A percentile compares a stretch with the other conserved stretches of the same genome.
Evolutionary conservation across 2,329 filamentous ascomycete genomes (phyloP).

Genomic region (Talaromyces pinophilus): DNA sequence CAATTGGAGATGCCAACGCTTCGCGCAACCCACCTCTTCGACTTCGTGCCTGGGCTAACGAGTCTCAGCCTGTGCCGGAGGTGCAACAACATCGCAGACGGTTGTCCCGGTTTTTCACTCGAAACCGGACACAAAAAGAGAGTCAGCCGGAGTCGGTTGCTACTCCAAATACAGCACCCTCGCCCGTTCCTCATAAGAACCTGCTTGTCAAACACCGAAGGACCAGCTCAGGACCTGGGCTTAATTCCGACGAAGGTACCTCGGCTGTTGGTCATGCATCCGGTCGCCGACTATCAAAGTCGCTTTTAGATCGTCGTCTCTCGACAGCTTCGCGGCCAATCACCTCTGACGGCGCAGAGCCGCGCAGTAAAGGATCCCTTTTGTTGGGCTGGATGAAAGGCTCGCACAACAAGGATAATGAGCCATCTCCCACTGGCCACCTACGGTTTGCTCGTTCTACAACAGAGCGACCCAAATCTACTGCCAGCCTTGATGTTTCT

Average conservation of each 20-base stretch:
- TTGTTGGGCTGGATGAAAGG: constrained; percentile 47
- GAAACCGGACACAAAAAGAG: constrained; percentile 25
- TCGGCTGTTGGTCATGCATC: constrained; percentile 2
- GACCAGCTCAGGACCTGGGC: constrained; percentile 20
- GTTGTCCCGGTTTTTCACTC: constrained; percentile 41
- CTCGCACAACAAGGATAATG: constrained; percentile 23
- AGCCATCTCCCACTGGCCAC: constrained; percentile 1
- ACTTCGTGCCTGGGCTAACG: constrained; percentile 30
- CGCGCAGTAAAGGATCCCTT: constrained; percentile 42
- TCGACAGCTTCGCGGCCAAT: constrained; percentile 28
- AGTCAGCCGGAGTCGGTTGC: not conserved
- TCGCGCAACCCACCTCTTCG: constrained; percentile 35
- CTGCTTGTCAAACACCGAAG: constrained; percentile 19
- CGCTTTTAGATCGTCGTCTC: constrained; percentile 32
- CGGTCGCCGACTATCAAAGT: constrained; percentile 30
- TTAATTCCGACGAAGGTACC: constrained; percentile 8
- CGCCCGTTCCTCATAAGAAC: constrained; percentile 10
- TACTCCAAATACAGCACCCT: not conserved
- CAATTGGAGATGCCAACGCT: constrained; percentile 29
- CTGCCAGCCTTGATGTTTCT: constrained; percentile 16
- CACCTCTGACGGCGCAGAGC: constrained; percentile 35
- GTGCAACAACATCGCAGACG: constrained; percentile 33
- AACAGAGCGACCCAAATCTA: constrained; percentile 20
- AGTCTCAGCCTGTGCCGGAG: constrained; percentile 24
- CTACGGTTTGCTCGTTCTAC: constrained; percentile 10